Evolutionary conservation across 352 stramenopile genomes (phyloP), one percentile per base, ranked within the genome.

Genomic region (Aphanomyces euteiches): DNA sequence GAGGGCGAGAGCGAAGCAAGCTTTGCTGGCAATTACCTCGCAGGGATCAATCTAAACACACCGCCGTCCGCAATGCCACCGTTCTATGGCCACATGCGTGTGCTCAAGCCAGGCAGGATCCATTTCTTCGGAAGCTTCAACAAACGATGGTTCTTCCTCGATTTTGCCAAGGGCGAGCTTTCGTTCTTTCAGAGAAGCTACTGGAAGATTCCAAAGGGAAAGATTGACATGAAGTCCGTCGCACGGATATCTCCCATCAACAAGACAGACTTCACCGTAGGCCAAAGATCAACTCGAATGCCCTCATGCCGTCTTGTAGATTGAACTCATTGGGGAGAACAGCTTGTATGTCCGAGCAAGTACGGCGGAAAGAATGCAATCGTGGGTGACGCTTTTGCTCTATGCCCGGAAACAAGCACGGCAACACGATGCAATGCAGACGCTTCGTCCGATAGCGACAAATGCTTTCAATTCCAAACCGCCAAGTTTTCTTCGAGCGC

Each of bases 151-250:
- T 87, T 90, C 69, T 90, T 87, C 72, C 67, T 93, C 43, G 85
- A 93, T 66, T 91, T 93, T 73, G 79, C 84, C 58, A 74, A 78
- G 6, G 85, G 85, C 3, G 58, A 90, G 12, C 75, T 90, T 56
- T 79, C 85, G 72, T 87, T 93, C 77, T 93, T 89, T 77, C 90
- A 92, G 66, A 83, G 85, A 41, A 93, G 84, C 74, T 93, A 92
- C 75, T 93, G 85, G 85, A 92, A 90, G 75, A 79, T 78, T 7
- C 77, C 76, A n/a, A 80, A 85, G 40, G 85, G 85, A 5, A 75
- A 82, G n/a, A 60, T 93, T n/a, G 85, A 93, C 60, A 66, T 93
- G 54, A 79, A 82, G 19, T 80, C 77, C 17, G 81, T 91, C 28
- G 74, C 77, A 1, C 78, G 79, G 66, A 72, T 93, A 43, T 81